Evolutionary conservation across 306 rosid species (phyloP).

Genomic region (Pyrus communis): DNA sequence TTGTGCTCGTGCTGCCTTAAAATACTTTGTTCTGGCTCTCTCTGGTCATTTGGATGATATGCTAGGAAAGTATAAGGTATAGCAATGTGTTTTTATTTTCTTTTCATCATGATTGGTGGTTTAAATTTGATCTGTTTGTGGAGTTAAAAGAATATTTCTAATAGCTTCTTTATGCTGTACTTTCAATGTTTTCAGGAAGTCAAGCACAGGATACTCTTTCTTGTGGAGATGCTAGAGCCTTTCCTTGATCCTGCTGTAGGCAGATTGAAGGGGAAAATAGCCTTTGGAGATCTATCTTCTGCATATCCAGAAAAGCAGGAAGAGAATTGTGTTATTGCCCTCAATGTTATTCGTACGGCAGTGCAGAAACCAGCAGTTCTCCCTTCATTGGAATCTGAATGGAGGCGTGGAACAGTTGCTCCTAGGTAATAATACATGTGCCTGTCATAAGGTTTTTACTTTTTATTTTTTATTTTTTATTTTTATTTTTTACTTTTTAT

Average conservation of each 20-base stretch:
- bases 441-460: background rate
- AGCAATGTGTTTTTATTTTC: background rate
- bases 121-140: background rate
- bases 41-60: constrained; percentile 89
- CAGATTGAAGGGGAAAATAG: constrained; percentile 57
- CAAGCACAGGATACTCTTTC: constrained; percentile 76
- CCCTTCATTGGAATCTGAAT: constrained; percentile 88
- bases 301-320: constrained; percentile 66
- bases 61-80: constrained; percentile 81
- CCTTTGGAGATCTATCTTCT: constrained; percentile 73
- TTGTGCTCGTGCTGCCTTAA: constrained; percentile 78
- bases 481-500: background rate
- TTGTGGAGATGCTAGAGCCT: constrained; percentile 91
- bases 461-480: background rate
- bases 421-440: constrained; percentile 60
- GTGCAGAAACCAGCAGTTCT: constrained; percentile 74
- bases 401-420: constrained; percentile 83
- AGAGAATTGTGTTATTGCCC: constrained; percentile 52
- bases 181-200: constrained; percentile 55
- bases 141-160: constrained; percentile 5
- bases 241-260: constrained; percentile 84
- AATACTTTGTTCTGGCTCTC: constrained; percentile 77
- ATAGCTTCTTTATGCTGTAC: background rate
- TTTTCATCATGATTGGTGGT: background rate
- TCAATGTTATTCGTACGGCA: constrained; percentile 75